Evolutionary conservation across 139 green algal species (phyloP), one percentile per base, ranked within the genome.

Genomic region (Coelastrella sp.): DNA sequence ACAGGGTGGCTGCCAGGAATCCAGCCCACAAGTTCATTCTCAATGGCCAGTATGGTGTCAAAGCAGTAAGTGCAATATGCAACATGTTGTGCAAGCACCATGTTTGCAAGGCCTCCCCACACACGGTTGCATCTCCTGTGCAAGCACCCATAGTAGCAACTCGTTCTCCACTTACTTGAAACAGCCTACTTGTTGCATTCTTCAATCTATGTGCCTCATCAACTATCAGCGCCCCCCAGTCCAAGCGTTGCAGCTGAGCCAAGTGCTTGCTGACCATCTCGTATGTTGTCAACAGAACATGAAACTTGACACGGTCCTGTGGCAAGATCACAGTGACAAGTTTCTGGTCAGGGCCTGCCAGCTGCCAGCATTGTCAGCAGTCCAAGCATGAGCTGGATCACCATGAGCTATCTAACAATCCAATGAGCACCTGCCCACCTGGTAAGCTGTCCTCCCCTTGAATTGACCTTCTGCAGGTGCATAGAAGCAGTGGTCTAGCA

Each of bases 241-340:
- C 27, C 53, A 94, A 30, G 11, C 53, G 73, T 30, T 27, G 48
- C 5, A 86, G 25, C 5, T 73, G 48, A 9, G 15, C 23, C 50
- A 80, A 37, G 81, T 75, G 51, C 37, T 86, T 71, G 81, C 27
- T 59, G 48, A 86, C 37, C 40, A 90, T 89, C 81, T 94, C 92
- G 60, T 94, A 96, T 11, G 83, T 91, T 0, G 90, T 94, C 71
- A 96, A 89, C 78, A 95, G 83, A 43, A 96, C 92, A 66, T 96
- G 89, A 60, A 93, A 93, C 79, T 94, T 93, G 40, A 94, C 88
- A 5, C 91, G 88, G 0, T 87, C 85, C 89, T 92, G 83, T 53
- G 79, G 35, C n/a, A 53, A 40, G 51, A 41, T 3, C 13, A 43
- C 27, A 37, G 30, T 21, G 30, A 64, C 6, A 5, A 64, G 19